These are phyloP conservation scores for Cladosporium sp. DNA, from an alignment of 2,329 filamentous ascomycete genomes.

Conservation along the genomic window DNA sequence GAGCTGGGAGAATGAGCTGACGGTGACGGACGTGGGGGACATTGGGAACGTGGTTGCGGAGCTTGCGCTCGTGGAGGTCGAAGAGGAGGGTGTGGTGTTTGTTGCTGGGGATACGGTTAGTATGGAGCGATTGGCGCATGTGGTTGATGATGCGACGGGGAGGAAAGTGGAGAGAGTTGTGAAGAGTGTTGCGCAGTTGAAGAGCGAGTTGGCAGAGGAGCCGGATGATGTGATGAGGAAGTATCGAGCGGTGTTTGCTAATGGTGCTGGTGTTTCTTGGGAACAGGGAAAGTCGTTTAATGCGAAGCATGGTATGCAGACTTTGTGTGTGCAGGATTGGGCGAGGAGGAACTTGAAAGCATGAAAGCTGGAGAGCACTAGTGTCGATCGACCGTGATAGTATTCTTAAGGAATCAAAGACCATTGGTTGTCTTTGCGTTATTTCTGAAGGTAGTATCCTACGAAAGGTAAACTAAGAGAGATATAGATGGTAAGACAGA, in stretches of 20 bases:
- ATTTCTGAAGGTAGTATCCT: neutral
- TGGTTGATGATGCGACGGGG: conserved; percentile 44
- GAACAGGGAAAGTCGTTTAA: conserved; percentile 53
- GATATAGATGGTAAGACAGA: neutral
- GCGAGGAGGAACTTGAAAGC: conserved; percentile 18
- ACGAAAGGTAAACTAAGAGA: neutral
- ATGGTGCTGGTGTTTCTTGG: conserved; percentile 58
- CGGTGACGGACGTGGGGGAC: conserved; percentile 59
- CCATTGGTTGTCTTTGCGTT: neutral
- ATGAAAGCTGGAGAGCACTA: neutral
- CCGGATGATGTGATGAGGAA: conserved; percentile 51
- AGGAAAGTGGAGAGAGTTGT: conserved; percentile 45
- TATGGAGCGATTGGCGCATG: conserved; percentile 48
- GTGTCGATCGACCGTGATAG: too few relatives aligned
- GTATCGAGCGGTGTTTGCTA: conserved; percentile 59
- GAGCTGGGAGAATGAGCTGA: conserved; percentile 59
- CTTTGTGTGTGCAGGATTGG: conserved; percentile 43
- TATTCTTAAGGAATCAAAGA: neutral
- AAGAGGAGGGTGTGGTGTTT: conserved; percentile 48
- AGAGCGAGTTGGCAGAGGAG: conserved; percentile 43
- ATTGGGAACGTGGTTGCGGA: conserved; percentile 60
- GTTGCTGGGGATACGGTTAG: conserved; percentile 60
- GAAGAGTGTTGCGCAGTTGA: conserved; percentile 47
- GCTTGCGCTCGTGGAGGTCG: conserved; percentile 42
- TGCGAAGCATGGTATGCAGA: conserved; percentile 42